These are phyloP conservation scores for Leavenworthia alabamica DNA, from an alignment of 345 rosid species.

Conservation along the genomic window DNA sequence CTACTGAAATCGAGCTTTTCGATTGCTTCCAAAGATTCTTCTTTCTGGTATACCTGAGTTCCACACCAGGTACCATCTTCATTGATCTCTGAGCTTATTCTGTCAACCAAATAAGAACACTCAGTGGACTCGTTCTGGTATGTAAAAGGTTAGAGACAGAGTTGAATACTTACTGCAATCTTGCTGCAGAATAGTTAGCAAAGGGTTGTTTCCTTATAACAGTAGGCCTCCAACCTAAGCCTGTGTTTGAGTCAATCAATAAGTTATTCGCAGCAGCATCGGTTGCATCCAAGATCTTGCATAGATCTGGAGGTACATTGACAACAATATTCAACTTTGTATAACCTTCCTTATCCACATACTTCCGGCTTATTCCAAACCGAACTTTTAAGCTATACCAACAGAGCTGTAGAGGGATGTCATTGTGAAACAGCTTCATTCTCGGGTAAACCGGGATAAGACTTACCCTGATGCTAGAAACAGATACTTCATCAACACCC, in stretches of 20 bases:
- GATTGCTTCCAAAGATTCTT: conserved; percentile 36
- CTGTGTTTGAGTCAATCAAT: conserved; percentile 36
- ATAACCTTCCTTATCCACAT: conserved; percentile 39
- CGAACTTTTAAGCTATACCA: conserved; percentile 45
- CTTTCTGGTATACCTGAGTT: conserved; percentile 50
- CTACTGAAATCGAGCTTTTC: conserved; percentile 49
- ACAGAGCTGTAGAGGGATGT: conserved; percentile 43
- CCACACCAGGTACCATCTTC: conserved; percentile 35
- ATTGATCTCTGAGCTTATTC: conserved; percentile 49
- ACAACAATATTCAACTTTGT: conserved; percentile 69
- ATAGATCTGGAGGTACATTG: conserved; percentile 43
- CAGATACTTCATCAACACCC: conserved; percentile 46
- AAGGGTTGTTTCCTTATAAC: conserved; percentile 39
- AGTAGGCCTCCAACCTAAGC: conserved; percentile 57
- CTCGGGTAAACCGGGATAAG: conserved; percentile 36
- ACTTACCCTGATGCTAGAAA: conserved; percentile 43
- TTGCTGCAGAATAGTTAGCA: conserved; percentile 41
- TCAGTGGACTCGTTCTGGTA: not conserved
- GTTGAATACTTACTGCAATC: conserved; percentile 62
- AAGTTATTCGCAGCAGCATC: conserved; percentile 38
- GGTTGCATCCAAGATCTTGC: conserved; percentile 54
- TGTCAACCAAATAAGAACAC: conserved; percentile 27
- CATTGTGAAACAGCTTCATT: conserved; percentile 44
- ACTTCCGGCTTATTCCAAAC: conserved; percentile 53
- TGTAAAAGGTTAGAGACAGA: not conserved